Base-by-base conservation (phyloP, 306 rosid species). In the Castanospermum australe region DNA sequence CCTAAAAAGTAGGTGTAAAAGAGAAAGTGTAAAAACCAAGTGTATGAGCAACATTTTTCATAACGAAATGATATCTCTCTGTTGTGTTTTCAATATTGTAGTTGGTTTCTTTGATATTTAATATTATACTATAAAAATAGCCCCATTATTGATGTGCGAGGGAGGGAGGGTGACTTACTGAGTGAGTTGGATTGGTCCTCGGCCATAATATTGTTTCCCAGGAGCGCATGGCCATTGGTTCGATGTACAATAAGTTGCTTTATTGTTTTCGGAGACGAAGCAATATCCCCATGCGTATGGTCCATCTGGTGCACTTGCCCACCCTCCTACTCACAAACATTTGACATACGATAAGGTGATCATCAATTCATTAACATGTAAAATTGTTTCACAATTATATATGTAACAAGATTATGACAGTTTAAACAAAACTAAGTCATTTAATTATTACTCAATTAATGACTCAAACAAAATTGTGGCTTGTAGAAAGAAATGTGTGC, bases 151-250 rank as follows among this genome's bases (percentile, higher is more conserved):
- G 36, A 32, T 32, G 4, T 32, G 36, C 4, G 36, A 32, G 2
- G 36, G 36, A 57, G 18, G 18, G 39, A 38, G 20, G 0, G 14
- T 5, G 15, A 22, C 57, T 84, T 70, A 90, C 95, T 82, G 82
- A 4, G 88, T 66, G 13, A 92, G 79, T 77, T 92, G 97, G 22
- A 92, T 90, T 0, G 94, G 97, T 39, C 97, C 97, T 44, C 94
- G 76, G 44, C 97, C 92, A 59, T 86, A 89, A 44, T 92, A 92
- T 18, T 67, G 66, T 60, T 66, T 79, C 7, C 97, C 97, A 32
- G 87, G 0, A 59, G 92, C 82, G 63, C 91, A 90, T 7, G 91
- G 94, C 86, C 86, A 82, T 1, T 32, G 54, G 15, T 17, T 73
- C 0, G 91, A 51, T 0, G 24, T 4, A 52, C 93, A 86, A 67